Evolutionary conservation across 2,329 filamentous ascomycete species (phyloP), one percentile per base, ranked within the genome.

Genomic region (Lachnellula suecica): DNA sequence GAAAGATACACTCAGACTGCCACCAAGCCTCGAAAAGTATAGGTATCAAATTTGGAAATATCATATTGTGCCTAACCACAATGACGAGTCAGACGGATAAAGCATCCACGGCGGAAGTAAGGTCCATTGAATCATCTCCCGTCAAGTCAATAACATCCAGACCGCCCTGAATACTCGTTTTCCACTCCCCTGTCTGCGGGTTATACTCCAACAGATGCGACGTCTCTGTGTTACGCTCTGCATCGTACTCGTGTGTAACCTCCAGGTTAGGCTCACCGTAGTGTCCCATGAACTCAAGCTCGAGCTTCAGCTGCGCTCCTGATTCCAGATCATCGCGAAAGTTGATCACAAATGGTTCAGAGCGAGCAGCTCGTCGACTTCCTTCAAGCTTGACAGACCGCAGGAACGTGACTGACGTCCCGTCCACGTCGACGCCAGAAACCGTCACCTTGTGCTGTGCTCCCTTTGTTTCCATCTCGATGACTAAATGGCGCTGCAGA

Each of bases 271-370:
- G 74, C 56, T 77, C 74, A 2, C 68, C 66, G 25, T 77, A 77
- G 47, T 77, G 68, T 0, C 75, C 73, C 72, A 77, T 77, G 9
- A 77, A 77, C 54, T 77, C 70, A 3, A 77, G 58, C 20, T 73
- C 69, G 0, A 76, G 57, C n/a, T 66, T 69, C 19, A 74, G 45
- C 3, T 61, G 25, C 3, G 59, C 56, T 0, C 60, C 67, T 1
- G 43, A 20, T 3, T 61, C 59, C 1, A 68, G 43, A 0, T 55
- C 55, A 2, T 63, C 65, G 10, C 71, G 68, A 10, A 74, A 68
- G 1, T 58, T 63, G 46, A 76, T 66, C 0, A 55, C 37, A 24
- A 75, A 75, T 0, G 71, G 74, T 59, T 76, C 73, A 0, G 63
- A 53, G 5, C 62, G 65, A 11, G 63, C 61, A 0, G 66, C 44